Evolutionary conservation across 2,329 filamentous ascomycete genomes (phyloP).

Genomic region (Calonectria pseudoreteaudii): DNA sequence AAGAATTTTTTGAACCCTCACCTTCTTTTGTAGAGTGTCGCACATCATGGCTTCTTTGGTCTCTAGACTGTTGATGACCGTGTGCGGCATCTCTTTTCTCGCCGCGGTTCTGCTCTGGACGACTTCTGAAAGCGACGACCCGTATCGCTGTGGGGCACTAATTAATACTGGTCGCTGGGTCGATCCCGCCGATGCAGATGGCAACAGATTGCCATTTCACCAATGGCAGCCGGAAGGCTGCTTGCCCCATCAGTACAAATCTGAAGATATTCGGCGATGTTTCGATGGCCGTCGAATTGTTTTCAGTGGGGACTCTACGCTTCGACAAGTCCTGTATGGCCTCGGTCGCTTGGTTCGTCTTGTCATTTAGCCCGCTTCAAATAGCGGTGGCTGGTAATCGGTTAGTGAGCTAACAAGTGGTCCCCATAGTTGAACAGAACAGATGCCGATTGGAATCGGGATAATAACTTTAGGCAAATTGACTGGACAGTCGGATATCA

Average conservation of each 20-base stretch:
- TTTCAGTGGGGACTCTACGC: conserved; percentile 69
- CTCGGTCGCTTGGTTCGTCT: conserved; percentile 17
- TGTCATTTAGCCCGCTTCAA: not conserved
- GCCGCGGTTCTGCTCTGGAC: conserved; percentile 2
- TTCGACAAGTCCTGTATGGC: conserved; percentile 67
- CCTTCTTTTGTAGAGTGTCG: not conserved
- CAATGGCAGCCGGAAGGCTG: conserved; percentile 71
- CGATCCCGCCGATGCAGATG: conserved; percentile 44
- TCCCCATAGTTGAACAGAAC: not conserved
- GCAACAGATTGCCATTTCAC: conserved; percentile 48
- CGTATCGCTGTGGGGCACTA: conserved; percentile 64
- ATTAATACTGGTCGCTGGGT: conserved; percentile 63
- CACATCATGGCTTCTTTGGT: not conserved
- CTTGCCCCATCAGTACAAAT: conserved; percentile 65
- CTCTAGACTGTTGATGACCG: not conserved
- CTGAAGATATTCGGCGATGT: conserved; percentile 62
- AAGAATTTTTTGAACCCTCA: not conserved
- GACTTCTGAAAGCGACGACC: conserved; percentile 49
- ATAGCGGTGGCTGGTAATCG: not conserved
- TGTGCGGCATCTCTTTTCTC: not conserved
- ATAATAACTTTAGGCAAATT: not conserved
- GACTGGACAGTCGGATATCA: conserved; percentile 1
- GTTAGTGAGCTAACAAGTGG: not conserved
- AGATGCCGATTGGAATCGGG: not conserved
- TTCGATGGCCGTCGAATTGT: conserved; percentile 63